phyloP scores from a whole-genome alignment of 176 grass and related monocot species.

The Zea luxurians region DNA sequence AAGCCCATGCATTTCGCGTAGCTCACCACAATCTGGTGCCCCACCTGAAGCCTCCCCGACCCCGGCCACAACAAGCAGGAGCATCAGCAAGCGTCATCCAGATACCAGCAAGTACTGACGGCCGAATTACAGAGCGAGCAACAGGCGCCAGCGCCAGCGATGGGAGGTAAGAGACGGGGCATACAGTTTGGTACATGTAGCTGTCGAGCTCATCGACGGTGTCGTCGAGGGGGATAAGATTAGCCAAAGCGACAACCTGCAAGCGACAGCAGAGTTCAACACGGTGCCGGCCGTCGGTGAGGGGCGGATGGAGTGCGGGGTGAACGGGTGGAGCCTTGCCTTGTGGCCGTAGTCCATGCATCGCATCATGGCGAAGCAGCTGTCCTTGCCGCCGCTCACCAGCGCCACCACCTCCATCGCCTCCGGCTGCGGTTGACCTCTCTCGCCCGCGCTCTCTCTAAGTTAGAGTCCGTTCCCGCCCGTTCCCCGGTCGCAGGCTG shows the following conservation, averaged over 20 bases:
- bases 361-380: conserved; percentile 96
- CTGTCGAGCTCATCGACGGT: conserved; percentile 87
- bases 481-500: not conserved
- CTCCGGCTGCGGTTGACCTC: not conserved
- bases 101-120: not conserved
- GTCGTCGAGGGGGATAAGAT: conserved; percentile 79
- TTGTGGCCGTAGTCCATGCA: conserved; percentile 92
- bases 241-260: conserved; percentile 83
- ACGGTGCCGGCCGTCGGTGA: not conserved
- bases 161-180: not conserved
- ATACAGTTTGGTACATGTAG: conserved; percentile 99
- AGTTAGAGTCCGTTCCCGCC: not conserved
- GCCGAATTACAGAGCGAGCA: not conserved
- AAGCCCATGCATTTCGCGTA: conserved; percentile 89
- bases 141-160: not conserved
- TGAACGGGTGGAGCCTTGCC: conserved; percentile 27
- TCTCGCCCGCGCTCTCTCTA: not conserved
- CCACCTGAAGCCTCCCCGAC: conserved; percentile 43
- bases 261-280: not conserved
- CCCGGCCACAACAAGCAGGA: not conserved
- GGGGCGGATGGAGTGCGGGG: not conserved
- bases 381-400: conserved; percentile 97
- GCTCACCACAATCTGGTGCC: conserved; percentile 88
- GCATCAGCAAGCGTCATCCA: conserved; percentile 16
- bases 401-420: conserved; percentile 96